These are phyloP conservation scores for Phanerochaete sordida DNA, from an alignment of 768 basidiomycete species.

Conservation along the genomic window DNA sequence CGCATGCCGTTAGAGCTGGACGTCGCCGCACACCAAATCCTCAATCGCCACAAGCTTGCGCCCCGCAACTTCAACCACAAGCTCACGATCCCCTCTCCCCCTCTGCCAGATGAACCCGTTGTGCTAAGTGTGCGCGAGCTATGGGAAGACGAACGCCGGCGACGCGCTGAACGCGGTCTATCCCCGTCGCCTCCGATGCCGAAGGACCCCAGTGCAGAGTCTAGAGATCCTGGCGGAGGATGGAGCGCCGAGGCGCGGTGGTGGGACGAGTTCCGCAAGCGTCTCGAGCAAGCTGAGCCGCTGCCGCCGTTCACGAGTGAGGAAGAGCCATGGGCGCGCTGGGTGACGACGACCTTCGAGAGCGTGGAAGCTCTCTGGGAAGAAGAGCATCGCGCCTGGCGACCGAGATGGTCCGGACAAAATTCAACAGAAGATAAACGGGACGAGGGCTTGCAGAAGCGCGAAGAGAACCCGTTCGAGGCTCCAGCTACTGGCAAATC, in stretches of 20 bases:
- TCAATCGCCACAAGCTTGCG: slow-evolving; percentile 70
- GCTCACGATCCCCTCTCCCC: slow-evolving; percentile 53
- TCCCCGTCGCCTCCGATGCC: slow-evolving; percentile 73
- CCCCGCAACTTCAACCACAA: slow-evolving; percentile 69
- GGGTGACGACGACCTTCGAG: slow-evolving; percentile 87
- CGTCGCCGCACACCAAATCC: slow-evolving; percentile 72
- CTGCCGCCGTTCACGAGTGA: slow-evolving; percentile 22
- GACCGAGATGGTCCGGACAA: slow-evolving; percentile 28
- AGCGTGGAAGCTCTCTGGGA: slow-evolving; percentile 89
- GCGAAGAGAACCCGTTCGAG: slow-evolving; percentile 20
- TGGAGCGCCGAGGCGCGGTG: slow-evolving; percentile 75
- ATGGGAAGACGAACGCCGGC: slow-evolving; percentile 92
- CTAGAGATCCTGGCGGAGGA: slow-evolving; percentile 50
- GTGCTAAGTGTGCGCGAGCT: slow-evolving; percentile 88
- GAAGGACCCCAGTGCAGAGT: slow-evolving; percentile 60
- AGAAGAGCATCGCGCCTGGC: slow-evolving; percentile 54
- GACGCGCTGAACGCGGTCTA: slow-evolving; percentile 64
- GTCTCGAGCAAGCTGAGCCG: slow-evolving; percentile 50
- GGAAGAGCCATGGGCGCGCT: slow-evolving; percentile 56
- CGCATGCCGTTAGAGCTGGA: slow-evolving; percentile 82
- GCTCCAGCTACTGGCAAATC: background rate
- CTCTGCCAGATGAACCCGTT: slow-evolving; percentile 61
- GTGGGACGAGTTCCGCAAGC: slow-evolving; percentile 66
- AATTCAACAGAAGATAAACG: background rate
- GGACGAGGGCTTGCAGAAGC: background rate